Conservation (phyloP, 306 rosid species). For the Ziziphus jujuba region DNA sequence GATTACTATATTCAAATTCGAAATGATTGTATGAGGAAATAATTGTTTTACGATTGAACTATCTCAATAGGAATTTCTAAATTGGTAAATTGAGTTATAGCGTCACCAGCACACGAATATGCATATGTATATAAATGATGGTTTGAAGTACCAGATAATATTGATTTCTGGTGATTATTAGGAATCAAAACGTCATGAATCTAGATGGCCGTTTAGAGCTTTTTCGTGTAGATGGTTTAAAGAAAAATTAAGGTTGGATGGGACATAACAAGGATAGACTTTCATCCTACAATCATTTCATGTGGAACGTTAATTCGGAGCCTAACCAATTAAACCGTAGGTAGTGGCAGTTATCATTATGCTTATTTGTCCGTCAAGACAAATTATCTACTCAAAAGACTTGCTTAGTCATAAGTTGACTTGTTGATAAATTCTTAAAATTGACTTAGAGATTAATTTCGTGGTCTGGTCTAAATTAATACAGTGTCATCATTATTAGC, state of each 20-base stretch:
- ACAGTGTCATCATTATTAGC: background rate
- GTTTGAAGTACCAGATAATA: too few species aligned
- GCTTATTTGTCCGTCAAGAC: background rate
- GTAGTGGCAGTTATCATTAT: background rate
- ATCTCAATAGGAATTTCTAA: too few species aligned
- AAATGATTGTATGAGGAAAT: too few species aligned
- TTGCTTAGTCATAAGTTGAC: conserved; percentile 5
- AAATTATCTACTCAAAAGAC: background rate
- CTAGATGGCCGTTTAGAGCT: too few species aligned
- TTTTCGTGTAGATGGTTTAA: background rate
- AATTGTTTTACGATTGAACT: too few species aligned
- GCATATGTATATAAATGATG: too few species aligned
- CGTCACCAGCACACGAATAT: too few species aligned
- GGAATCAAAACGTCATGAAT: too few species aligned
- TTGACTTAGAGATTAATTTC: conserved; percentile 9
- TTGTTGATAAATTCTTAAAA: background rate
- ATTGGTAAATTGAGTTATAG: too few species aligned
- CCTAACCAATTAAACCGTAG: conserved; percentile 4
- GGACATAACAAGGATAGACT: background rate
- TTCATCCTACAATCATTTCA: background rate
- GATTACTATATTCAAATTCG: too few species aligned
- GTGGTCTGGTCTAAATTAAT: background rate
- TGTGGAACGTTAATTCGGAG: background rate
- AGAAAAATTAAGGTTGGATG: background rate
- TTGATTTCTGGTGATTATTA: too few species aligned